Conservation (phyloP, 225 moss, liverwort and hornwort genomes). For the Antitrichia curtipendula region DNA sequence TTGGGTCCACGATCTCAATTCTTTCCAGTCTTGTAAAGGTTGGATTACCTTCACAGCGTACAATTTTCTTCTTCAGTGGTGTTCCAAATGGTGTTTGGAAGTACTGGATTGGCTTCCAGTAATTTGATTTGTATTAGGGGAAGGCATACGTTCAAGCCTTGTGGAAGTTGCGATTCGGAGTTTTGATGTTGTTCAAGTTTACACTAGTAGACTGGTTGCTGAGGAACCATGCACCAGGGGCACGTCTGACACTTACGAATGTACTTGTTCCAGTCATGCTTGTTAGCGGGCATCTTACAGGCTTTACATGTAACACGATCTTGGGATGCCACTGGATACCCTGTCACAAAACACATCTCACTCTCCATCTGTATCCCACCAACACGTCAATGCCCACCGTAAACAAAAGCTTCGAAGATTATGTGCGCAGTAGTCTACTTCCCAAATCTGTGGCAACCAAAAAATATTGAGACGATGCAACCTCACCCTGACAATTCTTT, state of each 20-base stretch:
- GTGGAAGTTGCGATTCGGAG: neutral
- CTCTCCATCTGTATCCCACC: constrained; percentile 33
- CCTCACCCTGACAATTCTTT: neutral
- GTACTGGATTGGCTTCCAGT: neutral
- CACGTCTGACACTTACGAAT: constrained; percentile 54
- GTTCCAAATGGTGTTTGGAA: neutral
- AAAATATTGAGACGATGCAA: neutral
- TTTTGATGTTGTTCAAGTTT: neutral
- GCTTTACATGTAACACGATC: constrained; percentile 51
- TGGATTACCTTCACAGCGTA: neutral
- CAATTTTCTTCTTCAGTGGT: neutral
- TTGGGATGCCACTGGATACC: constrained; percentile 58
- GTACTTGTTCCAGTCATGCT: constrained; percentile 68
- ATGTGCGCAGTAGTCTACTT: neutral
- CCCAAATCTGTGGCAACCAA: neutral
- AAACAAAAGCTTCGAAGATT: neutral
- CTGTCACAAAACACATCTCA: constrained; percentile 76
- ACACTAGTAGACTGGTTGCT: constrained; percentile 38
- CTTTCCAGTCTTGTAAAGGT: neutral
- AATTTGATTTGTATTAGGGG: neutral
- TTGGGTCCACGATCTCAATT: neutral
- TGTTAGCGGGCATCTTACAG: constrained; percentile 71
- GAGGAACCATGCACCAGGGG: constrained; percentile 76
- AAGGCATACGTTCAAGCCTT: neutral
- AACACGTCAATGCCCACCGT: neutral